These are phyloP conservation scores for Cryptosporidium canis DNA, from an alignment of 169 alveolate genomes.

Conservation along the genomic window DNA sequence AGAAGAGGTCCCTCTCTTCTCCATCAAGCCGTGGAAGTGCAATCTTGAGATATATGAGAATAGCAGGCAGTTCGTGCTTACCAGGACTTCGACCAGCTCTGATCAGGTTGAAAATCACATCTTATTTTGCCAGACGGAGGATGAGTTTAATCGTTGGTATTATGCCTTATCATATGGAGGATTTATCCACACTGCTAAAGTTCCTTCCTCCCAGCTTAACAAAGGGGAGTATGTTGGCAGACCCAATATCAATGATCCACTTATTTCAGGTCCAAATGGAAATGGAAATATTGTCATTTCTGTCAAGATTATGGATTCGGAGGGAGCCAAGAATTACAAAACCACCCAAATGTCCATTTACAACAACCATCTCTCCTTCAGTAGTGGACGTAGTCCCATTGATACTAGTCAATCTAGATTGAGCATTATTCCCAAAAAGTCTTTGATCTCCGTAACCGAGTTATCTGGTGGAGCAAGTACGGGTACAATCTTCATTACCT, in stretches of 20 bases:
- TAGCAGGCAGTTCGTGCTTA: slow-evolving; percentile 25
- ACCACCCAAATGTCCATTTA: slow-evolving; percentile 5
- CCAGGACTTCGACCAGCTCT: slow-evolving; percentile 49
- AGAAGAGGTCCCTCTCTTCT: slow-evolving; percentile 64
- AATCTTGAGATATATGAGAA: slow-evolving; percentile 42
- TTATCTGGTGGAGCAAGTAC: background rate
- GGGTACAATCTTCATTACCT: background rate
- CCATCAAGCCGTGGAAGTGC: slow-evolving; percentile 66
- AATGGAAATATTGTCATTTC: background rate
- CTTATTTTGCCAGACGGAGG: slow-evolving; percentile 53
- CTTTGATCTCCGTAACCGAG: background rate
- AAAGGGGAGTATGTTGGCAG: background rate
- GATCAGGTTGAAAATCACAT: slow-evolving; percentile 62
- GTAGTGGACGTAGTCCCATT: background rate
- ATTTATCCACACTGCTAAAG: background rate
- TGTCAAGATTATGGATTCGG: background rate
- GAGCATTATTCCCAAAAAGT: slow-evolving; percentile 14
- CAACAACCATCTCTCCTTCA: slow-evolving; percentile 11
- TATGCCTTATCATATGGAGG: slow-evolving; percentile 69
- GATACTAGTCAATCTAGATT: slow-evolving; percentile 11
- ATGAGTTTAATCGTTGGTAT: slow-evolving; percentile 69
- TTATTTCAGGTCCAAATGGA: background rate
- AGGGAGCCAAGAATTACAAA: background rate
- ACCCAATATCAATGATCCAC: background rate
- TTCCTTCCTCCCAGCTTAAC: background rate